A percentile compares a stretch with the other conserved stretches of the same genome.
phyloP scores from a whole-genome alignment of 345 rosid genomes.

The Populus nigra region DNA sequence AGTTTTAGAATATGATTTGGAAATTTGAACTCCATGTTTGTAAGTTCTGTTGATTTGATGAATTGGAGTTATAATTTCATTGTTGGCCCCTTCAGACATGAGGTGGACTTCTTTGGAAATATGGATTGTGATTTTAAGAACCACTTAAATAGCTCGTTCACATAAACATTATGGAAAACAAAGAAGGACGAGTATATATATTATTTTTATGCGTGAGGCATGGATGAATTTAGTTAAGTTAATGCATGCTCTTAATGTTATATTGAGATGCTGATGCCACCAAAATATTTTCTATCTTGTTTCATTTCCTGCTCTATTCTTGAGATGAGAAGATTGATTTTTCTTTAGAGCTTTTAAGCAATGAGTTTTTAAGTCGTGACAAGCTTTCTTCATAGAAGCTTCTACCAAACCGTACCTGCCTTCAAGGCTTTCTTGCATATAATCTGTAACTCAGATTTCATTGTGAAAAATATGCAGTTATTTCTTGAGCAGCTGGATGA shows the following conservation, averaged over 20 bases:
- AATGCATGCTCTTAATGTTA: neutral
- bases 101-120: neutral
- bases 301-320: neutral
- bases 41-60: neutral
- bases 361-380: neutral
- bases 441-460: neutral
- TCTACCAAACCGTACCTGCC: neutral
- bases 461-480: slow-evolving; percentile 50
- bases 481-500: slow-evolving; percentile 88
- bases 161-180: neutral
- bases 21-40: neutral
- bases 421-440: slow-evolving; percentile 3
- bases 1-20: neutral
- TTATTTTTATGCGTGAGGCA: neutral
- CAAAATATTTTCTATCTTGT: neutral
- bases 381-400: neutral
- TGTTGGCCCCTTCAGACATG: neutral
- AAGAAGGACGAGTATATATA: too few relatives aligned
- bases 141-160: neutral
- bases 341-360: neutral
- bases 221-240: neutral
- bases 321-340: neutral
- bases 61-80: neutral
- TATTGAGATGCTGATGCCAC: neutral
- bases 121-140: neutral